Conservation (phyloP, 108 stramenopile genomes). For the Cyclostephanos invisitatus region DNA sequence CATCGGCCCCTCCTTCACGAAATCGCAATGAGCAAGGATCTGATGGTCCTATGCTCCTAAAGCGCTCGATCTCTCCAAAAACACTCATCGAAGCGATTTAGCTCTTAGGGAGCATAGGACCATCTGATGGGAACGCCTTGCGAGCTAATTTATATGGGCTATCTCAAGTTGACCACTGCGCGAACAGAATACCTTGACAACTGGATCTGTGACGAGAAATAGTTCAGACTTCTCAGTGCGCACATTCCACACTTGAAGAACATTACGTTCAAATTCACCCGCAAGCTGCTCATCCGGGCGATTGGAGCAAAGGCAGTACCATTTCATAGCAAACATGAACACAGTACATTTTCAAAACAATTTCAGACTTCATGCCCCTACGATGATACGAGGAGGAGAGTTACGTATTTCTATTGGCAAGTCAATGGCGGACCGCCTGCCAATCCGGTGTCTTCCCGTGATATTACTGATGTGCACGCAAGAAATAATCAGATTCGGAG, state of each 20-base stretch:
- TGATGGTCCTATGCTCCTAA: no score
- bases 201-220: not conserved
- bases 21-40: no score
- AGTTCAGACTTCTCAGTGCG: not conserved
- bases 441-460: not conserved
- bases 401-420: not conserved
- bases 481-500: not conserved
- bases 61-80: not conserved
- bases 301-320: not conserved
- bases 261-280: not conserved
- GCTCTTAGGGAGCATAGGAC: not conserved
- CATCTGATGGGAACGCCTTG: not conserved
- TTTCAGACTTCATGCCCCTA: constrained; percentile 4
- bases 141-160: not conserved
- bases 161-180: not conserved
- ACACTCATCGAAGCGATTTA: not conserved
- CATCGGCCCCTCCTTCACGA: no score
- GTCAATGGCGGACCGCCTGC: not conserved
- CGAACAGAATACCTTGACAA: not conserved
- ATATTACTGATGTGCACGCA: not conserved
- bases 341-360: not conserved
- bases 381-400: not conserved
- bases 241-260: not conserved
- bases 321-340: not conserved
- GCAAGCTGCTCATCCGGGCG: not conserved